These are phyloP conservation scores for Thelonectria discophora DNA, from an alignment of 2,329 filamentous ascomycete genomes.

Conservation along the genomic window DNA sequence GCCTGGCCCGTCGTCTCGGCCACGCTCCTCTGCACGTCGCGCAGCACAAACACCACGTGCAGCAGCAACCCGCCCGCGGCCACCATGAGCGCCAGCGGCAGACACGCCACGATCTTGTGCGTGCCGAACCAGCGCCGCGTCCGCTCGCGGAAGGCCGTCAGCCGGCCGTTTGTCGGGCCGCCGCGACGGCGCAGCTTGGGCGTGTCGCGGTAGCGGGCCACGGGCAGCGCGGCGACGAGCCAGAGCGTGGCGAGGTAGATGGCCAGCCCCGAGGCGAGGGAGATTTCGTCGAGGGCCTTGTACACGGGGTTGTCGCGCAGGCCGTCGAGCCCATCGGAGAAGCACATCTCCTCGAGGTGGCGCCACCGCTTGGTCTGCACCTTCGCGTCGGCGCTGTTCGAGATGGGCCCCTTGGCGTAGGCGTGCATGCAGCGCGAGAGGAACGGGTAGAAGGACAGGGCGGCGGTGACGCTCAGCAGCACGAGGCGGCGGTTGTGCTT, in stretches of 20 bases:
- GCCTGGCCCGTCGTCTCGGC: neutral
- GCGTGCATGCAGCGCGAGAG: constrained; percentile 37
- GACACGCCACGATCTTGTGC: neutral
- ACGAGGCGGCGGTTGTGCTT: constrained; percentile 24
- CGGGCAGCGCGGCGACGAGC: neutral
- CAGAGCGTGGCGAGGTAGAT: neutral
- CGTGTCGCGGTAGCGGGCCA: neutral
- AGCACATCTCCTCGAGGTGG: constrained; percentile 25
- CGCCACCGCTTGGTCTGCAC: constrained; percentile 19
- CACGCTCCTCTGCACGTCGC: neutral
- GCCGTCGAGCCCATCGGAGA: constrained; percentile 1
- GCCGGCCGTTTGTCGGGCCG: neutral
- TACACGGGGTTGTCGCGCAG: neutral
- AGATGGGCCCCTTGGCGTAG: constrained; percentile 28
- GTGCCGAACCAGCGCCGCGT: neutral
- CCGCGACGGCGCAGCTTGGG: neutral
- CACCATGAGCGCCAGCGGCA: neutral
- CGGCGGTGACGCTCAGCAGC: constrained; percentile 20
- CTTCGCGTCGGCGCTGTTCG: constrained; percentile 18
- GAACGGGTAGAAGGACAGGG: constrained; percentile 39
- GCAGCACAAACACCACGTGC: neutral
- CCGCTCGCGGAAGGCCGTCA: neutral
- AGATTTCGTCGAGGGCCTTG: neutral
- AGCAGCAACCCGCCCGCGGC: neutral
- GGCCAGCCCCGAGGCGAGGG: neutral